Evolutionary conservation across 2,329 filamentous ascomycete genomes (phyloP).

Genomic region (Teratosphaeria zuluensis): DNA sequence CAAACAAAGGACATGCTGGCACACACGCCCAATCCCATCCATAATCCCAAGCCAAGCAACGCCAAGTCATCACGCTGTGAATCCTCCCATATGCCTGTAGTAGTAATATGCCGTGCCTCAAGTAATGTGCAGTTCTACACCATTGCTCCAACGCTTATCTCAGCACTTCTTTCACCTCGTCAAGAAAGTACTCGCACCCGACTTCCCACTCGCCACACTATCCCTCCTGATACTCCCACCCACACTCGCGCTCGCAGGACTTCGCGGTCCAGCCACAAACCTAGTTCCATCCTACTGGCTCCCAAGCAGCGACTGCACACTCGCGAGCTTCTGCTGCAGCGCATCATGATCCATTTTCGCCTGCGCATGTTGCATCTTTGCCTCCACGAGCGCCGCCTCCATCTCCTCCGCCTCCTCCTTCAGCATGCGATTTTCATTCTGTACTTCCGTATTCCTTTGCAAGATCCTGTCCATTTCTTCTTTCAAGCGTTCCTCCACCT

Average conservation of each 20-base stretch:
- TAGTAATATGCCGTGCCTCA: neutral
- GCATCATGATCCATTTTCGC: conserved; percentile 50
- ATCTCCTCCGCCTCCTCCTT: conserved; percentile 87
- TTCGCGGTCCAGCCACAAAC: neutral
- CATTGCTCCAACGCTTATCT: neutral
- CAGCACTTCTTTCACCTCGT: neutral
- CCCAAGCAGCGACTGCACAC: conserved; percentile 35
- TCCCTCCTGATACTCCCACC: neutral
- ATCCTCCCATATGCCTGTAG: neutral
- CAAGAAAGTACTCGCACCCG: neutral
- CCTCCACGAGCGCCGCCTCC: conserved; percentile 83
- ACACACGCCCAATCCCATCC: neutral
- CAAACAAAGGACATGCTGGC: neutral
- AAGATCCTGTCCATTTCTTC: conserved; percentile 85
- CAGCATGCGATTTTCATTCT: conserved; percentile 80
- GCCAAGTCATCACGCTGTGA: neutral
- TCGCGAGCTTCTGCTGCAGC: conserved; percentile 41
- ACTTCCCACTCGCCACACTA: neutral
- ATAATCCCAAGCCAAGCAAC: neutral
- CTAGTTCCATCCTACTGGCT: conserved; percentile 2
- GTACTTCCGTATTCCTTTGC: conserved; percentile 83
- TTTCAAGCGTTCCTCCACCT: conserved; percentile 73
- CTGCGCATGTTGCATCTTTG: conserved; percentile 93
- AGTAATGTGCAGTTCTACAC: no score
- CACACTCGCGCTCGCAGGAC: neutral